phyloP scores from a whole-genome alignment of 345 rosid species.

The Pistacia vera region DNA sequence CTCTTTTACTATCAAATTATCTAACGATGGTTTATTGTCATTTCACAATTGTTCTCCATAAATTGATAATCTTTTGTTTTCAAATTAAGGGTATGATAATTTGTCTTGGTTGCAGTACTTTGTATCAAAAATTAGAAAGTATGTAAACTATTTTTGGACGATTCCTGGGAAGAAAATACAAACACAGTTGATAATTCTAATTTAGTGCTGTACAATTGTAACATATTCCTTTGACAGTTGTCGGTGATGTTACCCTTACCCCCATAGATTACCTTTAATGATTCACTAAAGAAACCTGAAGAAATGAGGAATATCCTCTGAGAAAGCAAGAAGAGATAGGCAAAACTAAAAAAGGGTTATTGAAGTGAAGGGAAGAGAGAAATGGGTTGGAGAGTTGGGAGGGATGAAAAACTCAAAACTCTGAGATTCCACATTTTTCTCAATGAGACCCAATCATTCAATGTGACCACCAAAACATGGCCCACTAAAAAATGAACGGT shows the following conservation, averaged over 20 bases:
- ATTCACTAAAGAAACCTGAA: not conserved
- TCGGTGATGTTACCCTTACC: not conserved
- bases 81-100: not conserved
- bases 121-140: not conserved
- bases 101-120: not conserved
- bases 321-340: too few relatives aligned
- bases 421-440: slow-evolving; percentile 20
- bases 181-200: not conserved
- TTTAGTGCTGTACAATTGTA: too few relatives aligned
- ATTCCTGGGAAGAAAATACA: not conserved
- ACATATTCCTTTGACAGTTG: not conserved
- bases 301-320: not conserved
- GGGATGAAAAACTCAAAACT: not conserved
- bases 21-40: too few relatives aligned
- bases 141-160: not conserved
- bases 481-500: slow-evolving; percentile 34
- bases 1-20: too few relatives aligned
- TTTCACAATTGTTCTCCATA: too few relatives aligned
- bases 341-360: too few relatives aligned
- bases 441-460: slow-evolving; percentile 41
- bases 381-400: not conserved
- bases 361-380: too few relatives aligned
- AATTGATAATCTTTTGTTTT: not conserved
- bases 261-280: too few relatives aligned
- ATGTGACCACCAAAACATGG: slow-evolving; percentile 28